Conservation (phyloP, 441 rosid genomes). For the Corymbia calophylla region DNA sequence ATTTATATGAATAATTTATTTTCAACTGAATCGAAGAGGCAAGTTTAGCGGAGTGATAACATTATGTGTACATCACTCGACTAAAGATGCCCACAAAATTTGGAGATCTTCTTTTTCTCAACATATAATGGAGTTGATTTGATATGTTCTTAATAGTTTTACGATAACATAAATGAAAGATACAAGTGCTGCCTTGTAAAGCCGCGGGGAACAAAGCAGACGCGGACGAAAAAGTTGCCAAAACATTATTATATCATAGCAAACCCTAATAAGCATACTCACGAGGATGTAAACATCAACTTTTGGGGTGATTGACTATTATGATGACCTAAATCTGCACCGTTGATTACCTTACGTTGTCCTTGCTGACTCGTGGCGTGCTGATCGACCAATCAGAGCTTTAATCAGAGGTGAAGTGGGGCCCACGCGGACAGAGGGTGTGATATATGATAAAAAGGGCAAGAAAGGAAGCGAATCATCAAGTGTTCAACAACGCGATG, state of each 20-base stretch:
- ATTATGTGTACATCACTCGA: not conserved
- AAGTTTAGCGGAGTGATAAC: not conserved
- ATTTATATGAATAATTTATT: not conserved
- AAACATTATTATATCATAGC: not conserved
- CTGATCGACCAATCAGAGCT: not conserved
- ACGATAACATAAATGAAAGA: not conserved
- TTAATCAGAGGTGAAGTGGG: not conserved
- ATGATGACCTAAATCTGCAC: not conserved
- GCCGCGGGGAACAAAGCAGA: not conserved
- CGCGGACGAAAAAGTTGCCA: not conserved
- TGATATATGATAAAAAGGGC: not conserved
- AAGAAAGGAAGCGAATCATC: not conserved
- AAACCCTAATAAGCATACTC: not conserved
- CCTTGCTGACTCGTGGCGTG: not conserved
- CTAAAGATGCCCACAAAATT: not conserved
- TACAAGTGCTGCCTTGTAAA: not conserved
- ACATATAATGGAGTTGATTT: not conserved
- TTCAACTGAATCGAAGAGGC: not conserved
- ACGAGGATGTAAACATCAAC: not conserved
- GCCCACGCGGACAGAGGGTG: not conserved
- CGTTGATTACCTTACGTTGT: not conserved
- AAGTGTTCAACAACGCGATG: not conserved
- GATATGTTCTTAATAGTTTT: not conserved
- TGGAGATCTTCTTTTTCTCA: not conserved
- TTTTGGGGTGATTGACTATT: not conserved